phyloP scores from a whole-genome alignment of 1,284 basidiomycete species.

The Porogramme epimiltina region DNA sequence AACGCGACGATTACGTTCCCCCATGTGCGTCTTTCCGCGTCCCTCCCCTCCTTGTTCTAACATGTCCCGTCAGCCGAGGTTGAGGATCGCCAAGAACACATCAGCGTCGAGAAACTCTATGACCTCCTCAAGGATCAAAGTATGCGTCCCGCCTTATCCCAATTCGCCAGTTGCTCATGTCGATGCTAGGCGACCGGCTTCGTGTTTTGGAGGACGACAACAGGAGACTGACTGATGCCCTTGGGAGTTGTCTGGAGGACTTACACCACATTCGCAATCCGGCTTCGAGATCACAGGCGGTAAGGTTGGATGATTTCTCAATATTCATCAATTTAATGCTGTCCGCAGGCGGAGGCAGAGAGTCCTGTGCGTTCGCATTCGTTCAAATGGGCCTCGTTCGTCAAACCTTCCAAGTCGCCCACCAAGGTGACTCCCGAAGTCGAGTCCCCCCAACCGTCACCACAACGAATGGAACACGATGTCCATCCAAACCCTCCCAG shows the following conservation, averaged over 20 bases:
- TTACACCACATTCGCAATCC: slow-evolving; percentile 47
- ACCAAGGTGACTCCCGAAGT: slow-evolving; percentile 62
- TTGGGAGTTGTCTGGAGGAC: slow-evolving; percentile 70
- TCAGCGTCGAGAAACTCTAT: slow-evolving; percentile 70
- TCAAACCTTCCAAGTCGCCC: slow-evolving; percentile 72
- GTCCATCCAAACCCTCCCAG: slow-evolving; percentile 33
- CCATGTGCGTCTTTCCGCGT: slow-evolving; percentile 70
- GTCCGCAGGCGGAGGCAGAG: slow-evolving; percentile 44
- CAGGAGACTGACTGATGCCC: slow-evolving; percentile 57
- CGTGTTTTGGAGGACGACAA: slow-evolving; percentile 77
- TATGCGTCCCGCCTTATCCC: slow-evolving; percentile 32
- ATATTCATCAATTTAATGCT: slow-evolving; percentile 1
- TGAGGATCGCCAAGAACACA: slow-evolving; percentile 57
- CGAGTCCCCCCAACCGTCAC: slow-evolving; percentile 78
- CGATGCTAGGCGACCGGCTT: slow-evolving; percentile 63
- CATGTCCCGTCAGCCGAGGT: slow-evolving; percentile 55
- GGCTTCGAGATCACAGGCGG: slow-evolving; percentile 11
- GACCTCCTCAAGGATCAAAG: slow-evolving; percentile 78
- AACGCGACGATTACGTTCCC: slow-evolving; percentile 86
- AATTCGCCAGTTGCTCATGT: slow-evolving; percentile 9
- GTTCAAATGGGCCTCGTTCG: slow-evolving; percentile 81
- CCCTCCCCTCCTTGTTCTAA: slow-evolving; percentile 1
- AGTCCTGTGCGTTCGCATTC: slow-evolving; percentile 70
- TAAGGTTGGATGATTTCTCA: slow-evolving; percentile 5
- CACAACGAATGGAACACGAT: slow-evolving; percentile 74